Base-by-base conservation (phyloP, 73 alveolate genomes). In the Strombidium stylifer region DNA sequence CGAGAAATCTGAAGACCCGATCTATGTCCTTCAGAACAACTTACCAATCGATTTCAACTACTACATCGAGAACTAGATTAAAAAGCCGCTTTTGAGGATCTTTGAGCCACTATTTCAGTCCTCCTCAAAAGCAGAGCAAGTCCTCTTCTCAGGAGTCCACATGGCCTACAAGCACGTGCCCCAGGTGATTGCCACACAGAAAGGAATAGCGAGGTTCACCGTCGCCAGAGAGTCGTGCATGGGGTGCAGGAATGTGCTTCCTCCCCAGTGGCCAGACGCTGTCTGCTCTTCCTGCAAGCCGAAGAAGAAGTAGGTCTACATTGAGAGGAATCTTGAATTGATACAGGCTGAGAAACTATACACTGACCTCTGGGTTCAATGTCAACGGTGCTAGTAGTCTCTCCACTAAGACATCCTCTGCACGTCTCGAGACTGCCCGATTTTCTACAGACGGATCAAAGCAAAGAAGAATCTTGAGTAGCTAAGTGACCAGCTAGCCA, bases 1-100 rank as follows among this genome's bases (percentile, higher is more conserved):
- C 71, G 99, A 97, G 81, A 88, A 89, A 59, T 86, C 94, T 62
- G 99, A 97, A 89, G 99, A 97, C 81, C 99, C 99, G 11, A 81
- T 96, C 11, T 96, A 78, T 83, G 99, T 94, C 20, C 81, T 97
- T 71, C 96, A 92, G 57, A 92, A 97, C 69, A 97, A 97, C 84
- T 71, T 92, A 16, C 98, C 99, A 16, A 86, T 97, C 44, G 99
- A 97, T 69, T 93, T 86, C 34, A 94, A 92, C 64, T 90, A 97
- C 72, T 97, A 97, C 84, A 73, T 97, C 32, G 97, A 96, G 39
- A 93, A 97, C 55, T 96, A 97, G 82, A 75, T 97, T 47, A 95
- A 96, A 68, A 86, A 87, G 50, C 99, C 99, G 0, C 81, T 97
- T 10, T 67, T 91, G 53, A 91, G 99, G 60, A 81, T 96, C 30